These are phyloP conservation scores for Cyclotella baltica DNA, from an alignment of 108 stramenopile genomes.

Conservation along the genomic window DNA sequence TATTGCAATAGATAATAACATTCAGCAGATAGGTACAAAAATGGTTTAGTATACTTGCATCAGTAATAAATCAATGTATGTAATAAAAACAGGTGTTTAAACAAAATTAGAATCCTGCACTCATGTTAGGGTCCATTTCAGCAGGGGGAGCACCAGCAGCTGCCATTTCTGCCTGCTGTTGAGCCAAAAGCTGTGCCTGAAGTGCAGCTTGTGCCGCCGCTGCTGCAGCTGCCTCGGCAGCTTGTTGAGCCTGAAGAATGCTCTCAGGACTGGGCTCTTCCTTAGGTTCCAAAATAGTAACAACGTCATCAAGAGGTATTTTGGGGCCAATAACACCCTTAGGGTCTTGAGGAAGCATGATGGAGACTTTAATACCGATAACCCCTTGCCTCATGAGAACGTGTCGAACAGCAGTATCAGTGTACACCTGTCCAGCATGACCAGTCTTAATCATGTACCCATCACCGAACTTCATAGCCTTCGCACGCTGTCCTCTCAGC, in stretches of 20 bases:
- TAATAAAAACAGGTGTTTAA: too few relatives aligned
- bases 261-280: constrained; percentile 81
- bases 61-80: too few relatives aligned
- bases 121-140: constrained; percentile 40
- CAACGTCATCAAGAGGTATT: constrained; percentile 93
- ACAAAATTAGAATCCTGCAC: constrained; percentile 37
- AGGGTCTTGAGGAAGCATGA: constrained; percentile 99
- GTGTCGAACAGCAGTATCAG: constrained; percentile 98
- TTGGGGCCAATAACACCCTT: constrained; percentile 87
- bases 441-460: constrained; percentile 99
- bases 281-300: constrained; percentile 92
- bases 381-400: constrained; percentile 99
- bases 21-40: too few relatives aligned
- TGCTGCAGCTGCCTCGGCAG: constrained; percentile 53
- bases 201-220: constrained; percentile 46
- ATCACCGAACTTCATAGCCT: constrained; percentile 99
- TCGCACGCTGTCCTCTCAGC: constrained; percentile 99
- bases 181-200: constrained; percentile 42
- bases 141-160: constrained; percentile 29
- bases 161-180: constrained; percentile 34
- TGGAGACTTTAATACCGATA: constrained; percentile 97
- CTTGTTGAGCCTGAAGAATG: constrained; percentile 72
- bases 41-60: too few relatives aligned
- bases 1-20: too few relatives aligned
- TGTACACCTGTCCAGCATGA: constrained; percentile 98